Base-by-base conservation (phyloP, 345 rosid species). In the Clarkia xantiana region DNA sequence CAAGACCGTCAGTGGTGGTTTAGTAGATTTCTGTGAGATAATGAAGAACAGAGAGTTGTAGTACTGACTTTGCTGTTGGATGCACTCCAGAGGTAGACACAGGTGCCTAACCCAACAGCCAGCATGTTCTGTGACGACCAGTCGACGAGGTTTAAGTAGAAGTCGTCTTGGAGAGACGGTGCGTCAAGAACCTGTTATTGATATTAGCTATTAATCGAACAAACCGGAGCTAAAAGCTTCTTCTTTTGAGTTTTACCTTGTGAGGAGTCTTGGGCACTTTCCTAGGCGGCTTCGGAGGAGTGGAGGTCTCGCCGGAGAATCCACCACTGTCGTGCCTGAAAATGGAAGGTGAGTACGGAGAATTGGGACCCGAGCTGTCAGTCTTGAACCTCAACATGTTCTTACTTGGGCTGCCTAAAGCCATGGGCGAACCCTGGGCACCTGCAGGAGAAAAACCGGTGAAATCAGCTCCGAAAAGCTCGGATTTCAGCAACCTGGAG, bases 51-150 rank as follows among this genome's bases (percentile, higher is more conserved):
- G 29, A 47, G 47, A 8, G 20, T n/a, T 36, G 17, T 4, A 3
- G 29, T 47, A 55, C 89, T 74, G 53, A 91, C 98, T 73, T 78
- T 91, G 73, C 98, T 81, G 64, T 78, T 91, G 16, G 98, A 78
- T 67, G 98, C 98, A 45, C 85, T 75, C 98, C 98, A 86, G 41
- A 91, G 64, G 74, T 91, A 91, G 45, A 91, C 96, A 66, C 96
- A 83, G 63, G 94, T 86, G 25, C 96, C 96, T 66, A 91, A 73
- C 40, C 96, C 96, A 18, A 91, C 96, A 0, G 93, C 98, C 51
- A 86, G 95, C 10, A 84, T 82, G 74, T 91, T 86, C 74, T 91
- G 98, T 4, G 96, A 87, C 34, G 96, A 86, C 98, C 98, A 91
- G 40, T 91, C 98, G 53, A 91, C 96, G 16, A 91, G 81, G 62